Percentiles rank a stretch among this genome's conserved stretches.
Conservation (phyloP, 139 green algal species). For the Closterium sp. region DNA sequence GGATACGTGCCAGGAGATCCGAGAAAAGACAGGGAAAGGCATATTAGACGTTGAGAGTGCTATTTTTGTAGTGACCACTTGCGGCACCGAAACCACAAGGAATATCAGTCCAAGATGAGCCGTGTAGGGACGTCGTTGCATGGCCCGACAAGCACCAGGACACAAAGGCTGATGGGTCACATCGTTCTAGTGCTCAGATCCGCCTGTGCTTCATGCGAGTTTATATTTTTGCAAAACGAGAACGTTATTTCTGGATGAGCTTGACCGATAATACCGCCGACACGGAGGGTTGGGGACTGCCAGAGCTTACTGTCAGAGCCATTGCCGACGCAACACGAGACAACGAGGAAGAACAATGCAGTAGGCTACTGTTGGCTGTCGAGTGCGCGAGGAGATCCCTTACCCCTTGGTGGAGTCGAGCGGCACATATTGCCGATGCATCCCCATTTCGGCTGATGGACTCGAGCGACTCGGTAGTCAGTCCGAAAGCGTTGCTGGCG, state of each 20-base stretch:
- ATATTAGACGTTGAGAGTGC: too few relatives aligned
- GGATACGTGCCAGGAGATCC: too few relatives aligned
- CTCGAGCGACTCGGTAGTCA: not conserved
- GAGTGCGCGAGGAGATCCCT: not conserved
- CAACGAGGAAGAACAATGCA: not conserved
- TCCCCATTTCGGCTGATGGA: not conserved
- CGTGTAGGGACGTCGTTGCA: too few relatives aligned
- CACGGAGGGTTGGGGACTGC: not conserved
- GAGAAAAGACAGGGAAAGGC: too few relatives aligned
- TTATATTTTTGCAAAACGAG: too few relatives aligned
- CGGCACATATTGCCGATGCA: not conserved
- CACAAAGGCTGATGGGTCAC: too few relatives aligned
- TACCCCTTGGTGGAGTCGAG: constrained; percentile 12
- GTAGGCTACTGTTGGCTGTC: not conserved
- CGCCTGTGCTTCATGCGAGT: too few relatives aligned
- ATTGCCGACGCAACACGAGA: not conserved
- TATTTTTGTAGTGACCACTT: too few relatives aligned
- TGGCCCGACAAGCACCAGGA: too few relatives aligned
- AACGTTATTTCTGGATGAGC: not conserved
- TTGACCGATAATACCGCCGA: not conserved
- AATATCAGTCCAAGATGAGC: too few relatives aligned
- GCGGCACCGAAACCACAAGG: too few relatives aligned
- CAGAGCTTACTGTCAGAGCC: not conserved
- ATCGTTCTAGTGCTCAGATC: too few relatives aligned
- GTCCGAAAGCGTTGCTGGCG: not conserved